Evolutionary conservation across 176 grass and related monocot genomes (phyloP).

Genomic region (Paspalum notatum): DNA sequence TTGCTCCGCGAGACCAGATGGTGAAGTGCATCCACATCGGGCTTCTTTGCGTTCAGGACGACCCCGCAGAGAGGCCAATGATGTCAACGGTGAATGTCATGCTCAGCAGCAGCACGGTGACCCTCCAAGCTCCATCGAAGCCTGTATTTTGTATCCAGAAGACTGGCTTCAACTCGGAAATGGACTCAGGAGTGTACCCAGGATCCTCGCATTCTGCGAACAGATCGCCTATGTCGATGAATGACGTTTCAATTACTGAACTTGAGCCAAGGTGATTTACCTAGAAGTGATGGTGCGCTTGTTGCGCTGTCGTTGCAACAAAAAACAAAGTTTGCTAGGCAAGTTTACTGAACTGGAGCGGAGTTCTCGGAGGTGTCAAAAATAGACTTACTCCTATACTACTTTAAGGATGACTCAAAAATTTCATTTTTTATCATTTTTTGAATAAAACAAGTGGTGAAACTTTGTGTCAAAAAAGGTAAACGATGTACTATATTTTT

Average conservation of each 20-base stretch:
- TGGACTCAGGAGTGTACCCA: constrained; percentile 3
- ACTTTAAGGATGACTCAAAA: too few relatives aligned
- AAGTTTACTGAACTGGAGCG: too few relatives aligned
- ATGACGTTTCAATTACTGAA: constrained; percentile 62
- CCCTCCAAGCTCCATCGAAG: constrained; percentile 49
- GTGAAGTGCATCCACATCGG: constrained; percentile 60
- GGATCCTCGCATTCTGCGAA: background rate
- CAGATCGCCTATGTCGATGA: constrained; percentile 47
- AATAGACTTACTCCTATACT: too few relatives aligned
- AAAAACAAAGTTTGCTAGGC: too few relatives aligned
- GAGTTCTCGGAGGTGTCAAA: too few relatives aligned
- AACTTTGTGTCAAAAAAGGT: too few relatives aligned
- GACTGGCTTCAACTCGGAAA: constrained; percentile 18
- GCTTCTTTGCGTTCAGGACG: constrained; percentile 78
- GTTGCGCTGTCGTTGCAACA: too few relatives aligned
- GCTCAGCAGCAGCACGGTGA: constrained; percentile 60
- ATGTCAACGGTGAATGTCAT: constrained; percentile 71
- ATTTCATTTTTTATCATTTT: too few relatives aligned
- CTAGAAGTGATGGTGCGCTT: background rate
- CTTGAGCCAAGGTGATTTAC: constrained; percentile 58
- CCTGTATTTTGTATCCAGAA: constrained; percentile 61
- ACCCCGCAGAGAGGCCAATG: constrained; percentile 51
- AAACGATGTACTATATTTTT: too few relatives aligned
- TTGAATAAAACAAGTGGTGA: too few relatives aligned
- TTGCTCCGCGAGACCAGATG: constrained; percentile 54